Evolutionary conservation across 2,329 filamentous ascomycete genomes (phyloP).

Genomic region (Botrytis fabae): DNA sequence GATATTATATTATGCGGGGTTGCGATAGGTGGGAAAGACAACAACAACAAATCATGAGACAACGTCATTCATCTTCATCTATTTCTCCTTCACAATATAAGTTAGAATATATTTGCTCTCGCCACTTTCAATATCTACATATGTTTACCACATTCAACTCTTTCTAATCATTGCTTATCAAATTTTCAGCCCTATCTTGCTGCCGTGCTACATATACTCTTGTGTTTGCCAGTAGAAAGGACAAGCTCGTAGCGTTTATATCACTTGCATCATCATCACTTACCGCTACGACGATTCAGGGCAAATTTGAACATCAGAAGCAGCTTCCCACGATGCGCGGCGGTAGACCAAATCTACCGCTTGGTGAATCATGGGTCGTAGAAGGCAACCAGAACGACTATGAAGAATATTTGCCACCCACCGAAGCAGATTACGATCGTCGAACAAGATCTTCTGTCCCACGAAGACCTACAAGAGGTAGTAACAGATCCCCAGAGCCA

Average conservation of each 20-base stretch:
- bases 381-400: slow-evolving; percentile 34
- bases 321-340: slow-evolving; percentile 27
- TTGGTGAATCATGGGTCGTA: slow-evolving; percentile 41
- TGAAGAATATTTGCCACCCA: slow-evolving; percentile 30
- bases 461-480: slow-evolving; percentile 29
- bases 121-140: background rate
- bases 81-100: background rate
- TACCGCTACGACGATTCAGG: background rate
- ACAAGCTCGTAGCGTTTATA: background rate
- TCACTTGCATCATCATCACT: background rate
- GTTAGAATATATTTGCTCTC: background rate
- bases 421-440: slow-evolving; percentile 28
- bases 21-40: slow-evolving; percentile 21
- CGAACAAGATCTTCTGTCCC: slow-evolving; percentile 26
- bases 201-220: background rate
- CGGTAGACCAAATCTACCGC: slow-evolving; percentile 29
- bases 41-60: slow-evolving; percentile 28
- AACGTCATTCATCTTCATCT: slow-evolving; percentile 32
- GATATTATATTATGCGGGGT: slow-evolving; percentile 8
- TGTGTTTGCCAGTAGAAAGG: background rate
- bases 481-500: slow-evolving; percentile 38
- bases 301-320: background rate
- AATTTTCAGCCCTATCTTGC: background rate
- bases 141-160: background rate
- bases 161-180: background rate